phyloP scores from a whole-genome alignment of 495 filamentous ascomycete genomes.

The Aspergillus sclerotioniger region DNA sequence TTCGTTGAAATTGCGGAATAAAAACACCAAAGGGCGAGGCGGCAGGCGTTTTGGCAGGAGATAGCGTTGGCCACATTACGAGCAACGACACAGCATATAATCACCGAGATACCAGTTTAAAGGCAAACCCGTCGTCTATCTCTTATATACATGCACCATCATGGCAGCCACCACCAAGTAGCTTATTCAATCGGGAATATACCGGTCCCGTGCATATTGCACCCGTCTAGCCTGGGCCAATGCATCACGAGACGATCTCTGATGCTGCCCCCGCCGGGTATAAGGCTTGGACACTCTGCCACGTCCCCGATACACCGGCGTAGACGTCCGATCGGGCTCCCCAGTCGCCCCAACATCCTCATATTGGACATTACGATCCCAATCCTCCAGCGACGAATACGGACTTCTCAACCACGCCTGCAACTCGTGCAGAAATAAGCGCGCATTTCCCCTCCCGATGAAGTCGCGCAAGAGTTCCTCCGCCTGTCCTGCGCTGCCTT shows the following conservation, averaged over 20 bases:
- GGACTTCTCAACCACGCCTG: conserved; percentile 79
- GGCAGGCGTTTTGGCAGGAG: conserved; percentile 47
- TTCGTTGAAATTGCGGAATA: conserved; percentile 72
- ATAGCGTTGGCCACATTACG: conserved; percentile 28
- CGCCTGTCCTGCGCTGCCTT: conserved; percentile 77
- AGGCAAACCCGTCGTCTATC: conserved; percentile 15
- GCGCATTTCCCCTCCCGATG: conserved; percentile 72
- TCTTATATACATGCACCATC: conserved; percentile 14
- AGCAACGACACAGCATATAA: conserved; percentile 28
- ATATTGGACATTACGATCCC: conserved; percentile 84
- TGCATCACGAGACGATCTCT: conserved; percentile 19
- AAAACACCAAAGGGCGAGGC: conserved; percentile 38
- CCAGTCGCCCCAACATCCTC: conserved; percentile 18
- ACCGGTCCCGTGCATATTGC: conserved; percentile 35
- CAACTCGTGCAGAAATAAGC: conserved; percentile 82
- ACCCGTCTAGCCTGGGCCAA: conserved; percentile 27
- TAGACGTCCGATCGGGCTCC: conserved; percentile 20
- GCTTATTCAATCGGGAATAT: conserved; percentile 36
- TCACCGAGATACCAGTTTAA: conserved; percentile 26
- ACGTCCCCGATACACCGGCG: conserved; percentile 24
- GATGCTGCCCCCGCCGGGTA: conserved; percentile 11
- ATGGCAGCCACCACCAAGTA: conserved; percentile 10
- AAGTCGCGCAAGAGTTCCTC: conserved; percentile 88
- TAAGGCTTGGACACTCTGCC: conserved; percentile 29
- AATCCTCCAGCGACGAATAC: conserved; percentile 63